Conservation (phyloP, 257 asterid species). For the Solanum commersonii region DNA sequence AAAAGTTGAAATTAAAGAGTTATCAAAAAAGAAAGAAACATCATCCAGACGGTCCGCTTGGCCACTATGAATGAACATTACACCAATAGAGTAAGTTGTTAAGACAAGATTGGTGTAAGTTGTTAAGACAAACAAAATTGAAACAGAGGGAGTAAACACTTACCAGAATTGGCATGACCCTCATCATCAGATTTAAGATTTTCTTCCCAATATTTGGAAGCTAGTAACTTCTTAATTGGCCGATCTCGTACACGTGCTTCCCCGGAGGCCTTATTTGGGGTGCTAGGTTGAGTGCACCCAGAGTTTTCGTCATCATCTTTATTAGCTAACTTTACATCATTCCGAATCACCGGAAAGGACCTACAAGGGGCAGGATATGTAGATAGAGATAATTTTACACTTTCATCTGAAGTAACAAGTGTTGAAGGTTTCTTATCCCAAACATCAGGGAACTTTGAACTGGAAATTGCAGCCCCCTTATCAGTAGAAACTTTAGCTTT, state of each 20-base stretch:
- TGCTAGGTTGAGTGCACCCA: conserved; percentile 50
- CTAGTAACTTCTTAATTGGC: conserved; percentile 36
- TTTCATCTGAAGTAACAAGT: conserved; percentile 52
- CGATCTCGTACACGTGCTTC: conserved; percentile 34
- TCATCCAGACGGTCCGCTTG: background rate
- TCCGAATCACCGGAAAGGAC: conserved; percentile 36
- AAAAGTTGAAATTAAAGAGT: background rate
- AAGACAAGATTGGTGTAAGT: no score
- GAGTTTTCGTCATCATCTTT: conserved; percentile 84
- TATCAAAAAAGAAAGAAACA: background rate
- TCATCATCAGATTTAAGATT: conserved; percentile 38
- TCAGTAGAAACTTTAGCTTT: conserved; percentile 39
- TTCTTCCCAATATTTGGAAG: conserved; percentile 45
- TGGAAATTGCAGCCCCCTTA: conserved; percentile 24
- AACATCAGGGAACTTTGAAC: conserved; percentile 21
- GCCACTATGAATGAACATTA: background rate
- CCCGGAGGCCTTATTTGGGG: conserved; percentile 50
- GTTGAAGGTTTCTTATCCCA: conserved; percentile 47
- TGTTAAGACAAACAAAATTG: background rate
- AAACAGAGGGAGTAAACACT: conserved; percentile 7
- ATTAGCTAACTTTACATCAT: conserved; percentile 60
- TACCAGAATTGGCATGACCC: conserved; percentile 39
- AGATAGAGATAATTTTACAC: conserved; percentile 41
- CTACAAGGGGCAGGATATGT: conserved; percentile 39
- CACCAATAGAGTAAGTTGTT: background rate